These are phyloP conservation scores for Annulohypoxylon moriforme DNA, from an alignment of 495 filamentous ascomycete species.

Conservation along the genomic window DNA sequence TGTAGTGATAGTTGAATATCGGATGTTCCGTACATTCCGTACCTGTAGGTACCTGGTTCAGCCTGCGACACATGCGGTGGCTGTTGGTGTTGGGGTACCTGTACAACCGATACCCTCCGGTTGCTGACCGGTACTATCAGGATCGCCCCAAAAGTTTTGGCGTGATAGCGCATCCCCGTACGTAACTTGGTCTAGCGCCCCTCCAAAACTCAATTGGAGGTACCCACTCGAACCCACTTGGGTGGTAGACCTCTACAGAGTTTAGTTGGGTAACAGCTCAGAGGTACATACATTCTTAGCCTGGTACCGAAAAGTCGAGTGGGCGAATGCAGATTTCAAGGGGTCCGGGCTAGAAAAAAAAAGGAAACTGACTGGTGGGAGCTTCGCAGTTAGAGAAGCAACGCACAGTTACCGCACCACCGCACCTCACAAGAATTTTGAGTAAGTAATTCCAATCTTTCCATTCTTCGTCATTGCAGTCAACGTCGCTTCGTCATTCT, in stretches of 20 bases:
- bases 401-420: constrained; percentile 17
- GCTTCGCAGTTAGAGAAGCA: constrained; percentile 31
- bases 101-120: constrained; percentile 27
- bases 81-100: constrained; percentile 44
- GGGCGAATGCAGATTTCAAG: constrained; percentile 20
- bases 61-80: constrained; percentile 6
- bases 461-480: constrained; percentile 19
- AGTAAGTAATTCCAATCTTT: constrained; percentile 26
- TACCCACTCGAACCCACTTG: constrained; percentile 13
- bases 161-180: constrained; percentile 30
- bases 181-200: constrained; percentile 33
- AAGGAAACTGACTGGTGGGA: constrained; percentile 36
- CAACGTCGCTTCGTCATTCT: constrained; percentile 12
- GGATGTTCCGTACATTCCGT: neutral
- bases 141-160: constrained; percentile 43
- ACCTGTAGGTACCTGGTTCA: constrained; percentile 13
- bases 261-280: constrained; percentile 40
- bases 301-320: constrained; percentile 22
- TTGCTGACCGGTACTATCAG: constrained; percentile 30
- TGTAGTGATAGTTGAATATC: constrained; percentile 11
- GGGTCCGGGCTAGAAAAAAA: constrained; percentile 32
- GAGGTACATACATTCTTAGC: constrained; percentile 19
- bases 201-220: constrained; percentile 37
- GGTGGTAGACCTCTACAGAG: constrained; percentile 18
- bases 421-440: constrained; percentile 34